These are phyloP conservation scores for Petasospora rhodanensis DNA, from an alignment of 1,139 yeast genomes.

Conservation along the genomic window DNA sequence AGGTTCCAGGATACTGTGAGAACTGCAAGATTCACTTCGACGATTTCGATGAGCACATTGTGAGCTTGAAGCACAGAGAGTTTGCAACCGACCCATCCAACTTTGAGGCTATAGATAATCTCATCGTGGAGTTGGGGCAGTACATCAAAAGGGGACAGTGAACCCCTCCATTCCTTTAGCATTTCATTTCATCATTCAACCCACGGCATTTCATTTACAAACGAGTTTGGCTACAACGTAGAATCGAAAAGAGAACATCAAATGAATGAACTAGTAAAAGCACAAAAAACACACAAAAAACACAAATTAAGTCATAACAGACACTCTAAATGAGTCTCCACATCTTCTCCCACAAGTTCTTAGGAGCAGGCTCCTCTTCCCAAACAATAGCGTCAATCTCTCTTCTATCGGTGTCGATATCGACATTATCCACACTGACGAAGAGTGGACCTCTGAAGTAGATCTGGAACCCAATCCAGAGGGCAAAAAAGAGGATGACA, in stretches of 20 bases:
- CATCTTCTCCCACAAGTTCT: slow-evolving; percentile 49
- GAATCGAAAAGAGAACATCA: neutral
- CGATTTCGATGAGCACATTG: slow-evolving; percentile 71
- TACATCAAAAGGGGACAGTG: slow-evolving; percentile 19
- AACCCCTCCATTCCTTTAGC: too few relatives aligned
- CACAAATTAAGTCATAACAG: neutral
- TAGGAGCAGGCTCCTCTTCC: slow-evolving; percentile 49
- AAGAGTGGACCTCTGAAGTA: slow-evolving; percentile 42
- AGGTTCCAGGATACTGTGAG: slow-evolving; percentile 74
- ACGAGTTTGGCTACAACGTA: neutral
- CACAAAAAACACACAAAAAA: neutral
- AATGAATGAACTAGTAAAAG: neutral
- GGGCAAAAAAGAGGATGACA: slow-evolving; percentile 43
- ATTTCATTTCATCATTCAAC: too few relatives aligned
- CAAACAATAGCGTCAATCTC: slow-evolving; percentile 52
- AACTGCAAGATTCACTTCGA: slow-evolving; percentile 88
- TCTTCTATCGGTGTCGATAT: slow-evolving; percentile 59
- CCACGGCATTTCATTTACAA: too few relatives aligned
- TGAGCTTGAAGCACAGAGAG: slow-evolving; percentile 65
- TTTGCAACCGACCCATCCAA: slow-evolving; percentile 74
- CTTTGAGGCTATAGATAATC: slow-evolving; percentile 71
- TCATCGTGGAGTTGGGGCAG: slow-evolving; percentile 45
- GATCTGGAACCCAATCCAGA: slow-evolving; percentile 49
- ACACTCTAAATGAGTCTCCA: slow-evolving; percentile 36
- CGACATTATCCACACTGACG: slow-evolving; percentile 49